Conservation (phyloP, 768 basidiomycete genomes). For the Trametes maxima region DNA sequence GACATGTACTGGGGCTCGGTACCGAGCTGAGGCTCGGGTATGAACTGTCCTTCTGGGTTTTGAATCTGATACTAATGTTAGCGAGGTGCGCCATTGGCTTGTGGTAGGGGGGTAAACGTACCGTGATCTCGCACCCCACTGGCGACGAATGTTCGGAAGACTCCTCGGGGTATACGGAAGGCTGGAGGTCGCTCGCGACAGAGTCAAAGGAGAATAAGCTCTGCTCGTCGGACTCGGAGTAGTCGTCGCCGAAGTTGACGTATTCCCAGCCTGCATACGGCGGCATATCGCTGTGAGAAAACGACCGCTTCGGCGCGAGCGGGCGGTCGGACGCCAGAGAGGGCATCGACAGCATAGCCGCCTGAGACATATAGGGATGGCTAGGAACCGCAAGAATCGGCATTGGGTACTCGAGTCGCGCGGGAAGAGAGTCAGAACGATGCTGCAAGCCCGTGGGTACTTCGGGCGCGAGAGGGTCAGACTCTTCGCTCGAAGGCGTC, state of each 20-base stretch:
- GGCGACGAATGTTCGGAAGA: constrained; percentile 11
- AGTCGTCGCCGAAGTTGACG: constrained; percentile 12
- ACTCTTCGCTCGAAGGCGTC: constrained; percentile 22
- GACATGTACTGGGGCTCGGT: constrained; percentile 1
- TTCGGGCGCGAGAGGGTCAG: neutral
- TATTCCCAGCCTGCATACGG: constrained; percentile 14
- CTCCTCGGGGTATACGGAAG: constrained; percentile 1
- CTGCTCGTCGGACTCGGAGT: constrained; percentile 17
- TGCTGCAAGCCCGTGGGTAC: constrained; percentile 2
- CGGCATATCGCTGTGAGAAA: constrained; percentile 12
- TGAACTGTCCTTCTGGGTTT: constrained; percentile 8
- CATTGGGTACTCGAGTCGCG: neutral
- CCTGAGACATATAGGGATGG: neutral
- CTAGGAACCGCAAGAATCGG: neutral
- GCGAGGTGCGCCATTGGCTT: neutral
- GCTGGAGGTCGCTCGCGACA: constrained; percentile 5
- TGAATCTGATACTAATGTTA: neutral
- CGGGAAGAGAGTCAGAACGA: neutral
- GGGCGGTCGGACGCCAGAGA: constrained; percentile 11
- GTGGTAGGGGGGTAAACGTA: neutral
- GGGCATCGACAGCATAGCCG: constrained; percentile 14
- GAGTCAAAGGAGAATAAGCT: constrained; percentile 19
- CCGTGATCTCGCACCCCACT: constrained; percentile 1
- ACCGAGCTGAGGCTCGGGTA: constrained; percentile 8
- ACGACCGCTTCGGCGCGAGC: constrained; percentile 3